A percentile compares a stretch with the other conserved stretches of the same genome.
Evolutionary conservation across 129 eudicot genomes (phyloP).

Genomic region (Calendula officinalis): DNA sequence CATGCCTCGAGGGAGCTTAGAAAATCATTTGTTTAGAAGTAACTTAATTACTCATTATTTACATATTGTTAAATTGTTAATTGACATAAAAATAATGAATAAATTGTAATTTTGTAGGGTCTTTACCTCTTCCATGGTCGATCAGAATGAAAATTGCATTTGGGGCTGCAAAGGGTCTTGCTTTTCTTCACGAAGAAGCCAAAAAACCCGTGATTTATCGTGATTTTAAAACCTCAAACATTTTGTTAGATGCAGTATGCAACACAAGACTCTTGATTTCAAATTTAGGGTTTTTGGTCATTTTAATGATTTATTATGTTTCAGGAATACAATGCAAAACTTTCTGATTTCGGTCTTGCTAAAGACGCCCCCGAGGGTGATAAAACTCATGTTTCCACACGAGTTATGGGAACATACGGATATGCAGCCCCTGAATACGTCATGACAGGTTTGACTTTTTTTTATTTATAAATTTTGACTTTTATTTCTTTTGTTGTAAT

Average conservation of each 20-base stretch:
- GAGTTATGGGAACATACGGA: conserved; percentile 98
- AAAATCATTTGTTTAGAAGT: conserved; percentile 91
- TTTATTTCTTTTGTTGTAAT: background rate
- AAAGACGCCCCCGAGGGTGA: conserved; percentile 97
- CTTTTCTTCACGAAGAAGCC: conserved; percentile 97
- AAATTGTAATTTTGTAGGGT: conserved; percentile 47
- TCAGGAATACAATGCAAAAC: conserved; percentile 97
- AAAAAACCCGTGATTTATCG: conserved; percentile 91
- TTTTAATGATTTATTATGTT: background rate
- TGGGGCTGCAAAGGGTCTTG: conserved; percentile 96
- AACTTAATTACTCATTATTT: conserved; percentile 28
- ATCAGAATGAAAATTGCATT: conserved; percentile 95
- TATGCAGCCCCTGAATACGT: conserved; percentile 98
- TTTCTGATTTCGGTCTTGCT: conserved; percentile 97
- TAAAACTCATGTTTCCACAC: conserved; percentile 94
- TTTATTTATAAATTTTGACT: background rate
- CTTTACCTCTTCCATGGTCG: conserved; percentile 98
- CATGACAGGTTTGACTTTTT: conserved; percentile 68
- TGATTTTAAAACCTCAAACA: conserved; percentile 95
- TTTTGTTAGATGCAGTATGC: conserved; percentile 83
- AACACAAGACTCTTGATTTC: background rate
- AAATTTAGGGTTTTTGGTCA: background rate
- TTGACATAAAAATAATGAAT: background rate
- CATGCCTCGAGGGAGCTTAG: conserved; percentile 98
- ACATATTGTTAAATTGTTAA: background rate